A percentile compares a stretch with the other conserved stretches of the same genome.
These are phyloP conservation scores for Ustilago crameri DNA, from an alignment of 1,284 basidiomycete genomes.

Conservation along the genomic window DNA sequence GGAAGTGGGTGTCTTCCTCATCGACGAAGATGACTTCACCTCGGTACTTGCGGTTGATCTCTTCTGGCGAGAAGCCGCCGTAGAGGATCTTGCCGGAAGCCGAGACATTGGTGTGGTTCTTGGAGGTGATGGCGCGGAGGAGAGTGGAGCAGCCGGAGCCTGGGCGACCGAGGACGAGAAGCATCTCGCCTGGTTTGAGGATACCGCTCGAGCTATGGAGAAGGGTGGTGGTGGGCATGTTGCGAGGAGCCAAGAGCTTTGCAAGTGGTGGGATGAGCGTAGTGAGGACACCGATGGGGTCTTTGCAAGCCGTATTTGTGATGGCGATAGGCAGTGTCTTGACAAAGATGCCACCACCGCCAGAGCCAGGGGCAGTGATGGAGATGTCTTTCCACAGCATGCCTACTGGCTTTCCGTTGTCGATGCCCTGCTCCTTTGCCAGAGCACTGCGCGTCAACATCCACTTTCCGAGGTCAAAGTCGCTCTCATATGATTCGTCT, in stretches of 20 bases:
- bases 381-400: slow-evolving; percentile 55
- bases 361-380: slow-evolving; percentile 48
- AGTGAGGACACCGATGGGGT: slow-evolving; percentile 52
- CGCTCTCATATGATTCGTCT: slow-evolving; percentile 13
- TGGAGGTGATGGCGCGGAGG: slow-evolving; percentile 54
- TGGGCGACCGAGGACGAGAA: slow-evolving; percentile 61
- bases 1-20: slow-evolving; percentile 59
- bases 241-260: slow-evolving; percentile 32
- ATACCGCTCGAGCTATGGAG: slow-evolving; percentile 47
- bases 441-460: slow-evolving; percentile 41
- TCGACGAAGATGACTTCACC: slow-evolving; percentile 55
- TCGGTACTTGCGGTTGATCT: slow-evolving; percentile 48
- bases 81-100: slow-evolving; percentile 53
- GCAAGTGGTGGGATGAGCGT: slow-evolving; percentile 43
- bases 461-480: slow-evolving; percentile 56
- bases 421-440: slow-evolving; percentile 45
- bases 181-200: slow-evolving; percentile 59
- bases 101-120: slow-evolving; percentile 40
- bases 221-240: slow-evolving; percentile 35
- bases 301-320: slow-evolving; percentile 50
- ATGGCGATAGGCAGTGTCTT: slow-evolving; percentile 58
- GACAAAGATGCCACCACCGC: slow-evolving; percentile 55
- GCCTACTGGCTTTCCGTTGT: slow-evolving; percentile 55
- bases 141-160: slow-evolving; percentile 57
- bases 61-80: slow-evolving; percentile 42